Conservation (phyloP, 371 early-diverging fungal species). For the Apophysomyces trapeziformis region DNA sequence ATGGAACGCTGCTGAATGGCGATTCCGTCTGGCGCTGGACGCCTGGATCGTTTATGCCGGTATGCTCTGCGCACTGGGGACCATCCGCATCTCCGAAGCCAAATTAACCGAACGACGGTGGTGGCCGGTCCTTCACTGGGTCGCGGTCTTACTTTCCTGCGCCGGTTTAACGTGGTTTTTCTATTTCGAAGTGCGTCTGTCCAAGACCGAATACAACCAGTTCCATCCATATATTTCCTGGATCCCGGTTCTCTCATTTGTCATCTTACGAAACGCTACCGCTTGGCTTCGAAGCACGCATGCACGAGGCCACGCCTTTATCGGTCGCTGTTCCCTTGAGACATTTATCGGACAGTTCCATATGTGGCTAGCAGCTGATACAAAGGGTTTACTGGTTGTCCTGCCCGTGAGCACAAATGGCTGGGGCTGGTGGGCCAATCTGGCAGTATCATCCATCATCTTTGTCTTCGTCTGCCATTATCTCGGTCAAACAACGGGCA, state of each 20-base stretch:
- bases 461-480: conserved; percentile 62
- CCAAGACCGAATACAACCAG: conserved; percentile 59
- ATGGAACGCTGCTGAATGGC: conserved; percentile 69
- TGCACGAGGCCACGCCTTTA: conserved; percentile 56
- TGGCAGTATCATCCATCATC: conserved; percentile 50
- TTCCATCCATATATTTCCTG: conserved; percentile 70
- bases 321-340: conserved; percentile 74
- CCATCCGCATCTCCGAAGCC: conserved; percentile 48
- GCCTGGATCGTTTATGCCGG: conserved; percentile 68
- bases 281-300: conserved; percentile 52
- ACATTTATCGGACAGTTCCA: conserved; percentile 84
- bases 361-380: conserved; percentile 77
- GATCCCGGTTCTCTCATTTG: conserved; percentile 65
- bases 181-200: conserved; percentile 51
- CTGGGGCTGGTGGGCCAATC: conserved; percentile 65
- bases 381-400: conserved; percentile 65
- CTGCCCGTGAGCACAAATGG: conserved; percentile 20
- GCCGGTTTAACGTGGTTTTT: conserved; percentile 53
- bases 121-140: conserved; percentile 40
- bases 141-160: conserved; percentile 34
- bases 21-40: conserved; percentile 66
- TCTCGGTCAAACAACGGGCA: conserved; percentile 58
- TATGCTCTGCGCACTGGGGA: conserved; percentile 55
- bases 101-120: conserved; percentile 43
- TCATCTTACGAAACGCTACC: conserved; percentile 72